These are phyloP conservation scores for Neurospora crassa DNA, from an alignment of 2,329 filamentous ascomycete genomes.

Conservation along the genomic window DNA sequence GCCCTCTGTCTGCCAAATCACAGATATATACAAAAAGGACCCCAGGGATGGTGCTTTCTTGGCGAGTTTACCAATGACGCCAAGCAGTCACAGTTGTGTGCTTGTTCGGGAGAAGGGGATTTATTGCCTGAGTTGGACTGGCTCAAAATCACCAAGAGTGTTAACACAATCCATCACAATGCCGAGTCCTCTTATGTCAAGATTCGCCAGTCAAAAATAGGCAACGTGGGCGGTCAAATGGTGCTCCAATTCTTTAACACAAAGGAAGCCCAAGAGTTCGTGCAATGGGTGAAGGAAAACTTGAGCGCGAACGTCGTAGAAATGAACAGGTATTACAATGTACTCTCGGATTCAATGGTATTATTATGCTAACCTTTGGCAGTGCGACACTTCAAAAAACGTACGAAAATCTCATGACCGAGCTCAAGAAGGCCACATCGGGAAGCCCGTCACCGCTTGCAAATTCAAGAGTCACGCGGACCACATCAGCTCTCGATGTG, in stretches of 20 bases:
- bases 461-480: not conserved
- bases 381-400: slow-evolving; percentile 2
- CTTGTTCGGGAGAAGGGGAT: slow-evolving; percentile 4
- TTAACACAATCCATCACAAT: slow-evolving; percentile 4
- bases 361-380: not conserved
- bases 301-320: not conserved
- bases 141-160: slow-evolving; percentile 12
- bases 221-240: slow-evolving; percentile 2
- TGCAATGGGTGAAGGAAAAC: slow-evolving; percentile 4
- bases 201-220: slow-evolving; percentile 6
- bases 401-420: not conserved
- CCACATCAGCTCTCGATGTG: not conserved
- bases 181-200: slow-evolving; percentile 8
- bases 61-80: not conserved
- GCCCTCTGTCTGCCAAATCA: slow-evolving; percentile 11
- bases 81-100: slow-evolving; percentile 8
- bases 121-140: slow-evolving; percentile 5
- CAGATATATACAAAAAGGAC: not conserved
- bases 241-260: slow-evolving; percentile 5
- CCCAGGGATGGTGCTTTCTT: slow-evolving; percentile 1
- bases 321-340: slow-evolving; percentile 2
- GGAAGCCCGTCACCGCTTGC: not conserved
- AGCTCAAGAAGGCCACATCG: not conserved
- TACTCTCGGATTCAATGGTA: not conserved
- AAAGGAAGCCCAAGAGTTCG: slow-evolving; percentile 7